Evolutionary conservation across 495 filamentous ascomycete species (phyloP).

Genomic region (Neurospora africana): DNA sequence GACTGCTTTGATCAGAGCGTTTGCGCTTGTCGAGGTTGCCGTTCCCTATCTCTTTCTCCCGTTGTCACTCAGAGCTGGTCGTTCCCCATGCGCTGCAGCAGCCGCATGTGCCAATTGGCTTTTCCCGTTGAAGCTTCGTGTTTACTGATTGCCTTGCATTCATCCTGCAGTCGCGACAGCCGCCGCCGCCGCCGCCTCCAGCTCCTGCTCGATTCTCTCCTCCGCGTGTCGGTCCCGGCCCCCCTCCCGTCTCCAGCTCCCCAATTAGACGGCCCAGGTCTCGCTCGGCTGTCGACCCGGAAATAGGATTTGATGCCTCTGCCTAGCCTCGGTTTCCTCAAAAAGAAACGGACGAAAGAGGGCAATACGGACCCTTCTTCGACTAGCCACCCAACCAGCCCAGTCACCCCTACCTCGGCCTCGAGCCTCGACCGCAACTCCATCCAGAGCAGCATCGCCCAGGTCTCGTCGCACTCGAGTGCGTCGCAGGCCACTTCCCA

Average conservation of each 20-base stretch:
- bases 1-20: neutral
- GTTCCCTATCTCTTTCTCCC: neutral
- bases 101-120: constrained; percentile 16
- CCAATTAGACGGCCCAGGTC: constrained; percentile 14
- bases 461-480: constrained; percentile 15
- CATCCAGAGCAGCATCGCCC: constrained; percentile 8
- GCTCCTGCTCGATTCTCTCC: neutral
- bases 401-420: constrained; percentile 41
- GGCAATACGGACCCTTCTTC: constrained; percentile 45
- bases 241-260: constrained; percentile 1
- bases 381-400: constrained; percentile 51
- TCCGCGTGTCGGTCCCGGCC: neutral
- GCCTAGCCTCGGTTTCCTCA: constrained; percentile 70
- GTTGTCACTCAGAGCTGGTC: neutral
- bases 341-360: constrained; percentile 94
- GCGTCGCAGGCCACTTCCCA: constrained; percentile 14
- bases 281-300: constrained; percentile 10
- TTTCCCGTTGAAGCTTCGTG: neutral
- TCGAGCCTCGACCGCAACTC: constrained; percentile 33
- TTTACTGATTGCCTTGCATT: constrained; percentile 18
- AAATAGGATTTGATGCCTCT: constrained; percentile 41
- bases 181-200: constrained; percentile 3
- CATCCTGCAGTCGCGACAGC: constrained; percentile 6
- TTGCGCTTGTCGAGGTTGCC: neutral
- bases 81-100: neutral